These are phyloP conservation scores for Telopea speciosissima DNA, from an alignment of 177 flowering plant species.

Conservation along the genomic window DNA sequence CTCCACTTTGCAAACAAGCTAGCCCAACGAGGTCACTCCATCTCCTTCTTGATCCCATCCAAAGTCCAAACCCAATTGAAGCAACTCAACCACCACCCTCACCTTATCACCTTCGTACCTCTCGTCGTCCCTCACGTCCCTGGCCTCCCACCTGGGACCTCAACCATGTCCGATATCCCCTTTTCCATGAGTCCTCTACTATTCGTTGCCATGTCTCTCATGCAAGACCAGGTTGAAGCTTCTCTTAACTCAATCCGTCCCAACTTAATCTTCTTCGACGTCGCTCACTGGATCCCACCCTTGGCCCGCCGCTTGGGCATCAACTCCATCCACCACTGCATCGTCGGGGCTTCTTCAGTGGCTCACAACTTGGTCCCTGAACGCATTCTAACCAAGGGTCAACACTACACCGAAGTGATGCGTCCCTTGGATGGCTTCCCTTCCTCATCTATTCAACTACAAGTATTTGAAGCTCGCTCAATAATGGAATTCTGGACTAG, in stretches of 20 bases:
- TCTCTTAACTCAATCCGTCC: too few species aligned
- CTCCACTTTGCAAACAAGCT: too few species aligned
- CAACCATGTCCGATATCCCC: not conserved
- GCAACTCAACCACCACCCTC: not conserved
- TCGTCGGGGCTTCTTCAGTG: not conserved
- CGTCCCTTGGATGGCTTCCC: too few species aligned
- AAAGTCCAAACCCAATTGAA: not conserved
- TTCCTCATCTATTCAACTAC: too few species aligned
- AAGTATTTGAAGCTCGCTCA: too few species aligned
- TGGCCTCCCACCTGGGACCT: not conserved
- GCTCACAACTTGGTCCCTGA: not conserved
- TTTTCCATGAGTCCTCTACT: not conserved
- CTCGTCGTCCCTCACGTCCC: not conserved
- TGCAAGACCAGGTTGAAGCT: too few species aligned
- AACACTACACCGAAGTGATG: too few species aligned
- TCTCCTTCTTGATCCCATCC: not conserved
- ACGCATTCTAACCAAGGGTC: not conserved
- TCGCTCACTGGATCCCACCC: not conserved
- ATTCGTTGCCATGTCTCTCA: not conserved
- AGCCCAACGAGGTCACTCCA: too few species aligned
- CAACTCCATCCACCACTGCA: not conserved
- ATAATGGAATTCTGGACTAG: too few species aligned
- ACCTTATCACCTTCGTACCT: conserved; percentile 1
- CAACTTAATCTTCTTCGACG: too few species aligned
- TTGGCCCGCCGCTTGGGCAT: not conserved